A percentile compares a stretch with the other conserved stretches of the same genome.
Evolutionary conservation across 2,329 filamentous ascomycete species (phyloP).

Genomic region (Penicillium verrucosum): DNA sequence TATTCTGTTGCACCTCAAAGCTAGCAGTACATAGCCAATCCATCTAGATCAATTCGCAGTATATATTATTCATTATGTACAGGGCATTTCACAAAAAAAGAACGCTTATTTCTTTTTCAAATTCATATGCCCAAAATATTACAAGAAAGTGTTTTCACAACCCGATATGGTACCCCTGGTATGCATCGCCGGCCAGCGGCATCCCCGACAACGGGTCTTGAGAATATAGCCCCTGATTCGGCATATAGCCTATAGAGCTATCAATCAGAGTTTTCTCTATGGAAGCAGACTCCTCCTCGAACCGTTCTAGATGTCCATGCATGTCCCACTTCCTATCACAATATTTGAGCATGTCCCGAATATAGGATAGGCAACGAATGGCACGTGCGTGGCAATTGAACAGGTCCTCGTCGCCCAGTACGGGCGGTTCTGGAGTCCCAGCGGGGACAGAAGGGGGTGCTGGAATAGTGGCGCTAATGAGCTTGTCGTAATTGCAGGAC

Average conservation of each 20-base stretch:
- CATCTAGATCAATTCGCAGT: neutral
- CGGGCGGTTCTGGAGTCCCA: slow-evolving; percentile 33
- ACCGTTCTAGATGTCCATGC: slow-evolving; percentile 29
- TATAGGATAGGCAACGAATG: slow-evolving; percentile 32
- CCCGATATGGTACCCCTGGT: slow-evolving; percentile 17
- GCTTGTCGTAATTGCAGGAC: slow-evolving; percentile 50
- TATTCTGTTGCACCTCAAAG: neutral
- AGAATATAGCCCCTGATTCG: slow-evolving; percentile 10
- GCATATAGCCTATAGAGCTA: slow-evolving; percentile 21
- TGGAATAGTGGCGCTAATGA: slow-evolving; percentile 35
- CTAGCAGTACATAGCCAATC: neutral
- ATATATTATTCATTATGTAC: slow-evolving; percentile 4
- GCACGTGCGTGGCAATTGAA: slow-evolving; percentile 35
- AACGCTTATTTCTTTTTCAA: neutral
- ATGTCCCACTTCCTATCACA: slow-evolving; percentile 37
- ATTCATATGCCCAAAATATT: neutral
- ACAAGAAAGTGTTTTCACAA: neutral
- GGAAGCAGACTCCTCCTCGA: slow-evolving; percentile 30
- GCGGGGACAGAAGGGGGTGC: slow-evolving; percentile 28
- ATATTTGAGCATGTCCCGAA: slow-evolving; percentile 33
- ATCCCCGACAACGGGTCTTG: slow-evolving; percentile 13
- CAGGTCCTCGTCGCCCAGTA: slow-evolving; percentile 31
- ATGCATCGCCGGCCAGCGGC: slow-evolving; percentile 23
- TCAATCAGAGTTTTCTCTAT: slow-evolving; percentile 27
- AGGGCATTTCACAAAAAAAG: slow-evolving; percentile 8